These are phyloP conservation scores for Cephaloascus fragrans DNA, from an alignment of 805 yeast species.

Conservation along the genomic window DNA sequence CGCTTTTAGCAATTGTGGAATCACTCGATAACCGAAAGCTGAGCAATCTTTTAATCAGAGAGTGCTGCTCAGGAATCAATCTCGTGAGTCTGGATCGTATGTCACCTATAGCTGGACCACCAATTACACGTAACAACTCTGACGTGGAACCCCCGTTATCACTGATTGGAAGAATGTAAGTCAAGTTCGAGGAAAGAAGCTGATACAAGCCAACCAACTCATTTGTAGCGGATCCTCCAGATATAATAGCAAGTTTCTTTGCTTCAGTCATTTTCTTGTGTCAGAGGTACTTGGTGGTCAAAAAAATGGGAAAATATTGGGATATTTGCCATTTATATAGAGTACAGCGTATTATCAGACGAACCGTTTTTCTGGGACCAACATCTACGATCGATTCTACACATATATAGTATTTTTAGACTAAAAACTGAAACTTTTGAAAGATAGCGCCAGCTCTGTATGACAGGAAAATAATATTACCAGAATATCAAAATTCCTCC, in stretches of 20 bases:
- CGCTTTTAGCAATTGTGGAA: slow-evolving; percentile 42
- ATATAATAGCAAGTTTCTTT: slow-evolving; percentile 28
- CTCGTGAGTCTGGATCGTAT: slow-evolving; percentile 73
- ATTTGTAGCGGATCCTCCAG: slow-evolving; percentile 88
- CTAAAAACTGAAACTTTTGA: too few relatives aligned
- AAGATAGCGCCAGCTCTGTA: too few relatives aligned
- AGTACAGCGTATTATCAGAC: too few relatives aligned
- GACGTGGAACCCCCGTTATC: slow-evolving; percentile 96
- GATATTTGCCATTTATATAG: too few relatives aligned
- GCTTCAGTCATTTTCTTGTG: too few relatives aligned
- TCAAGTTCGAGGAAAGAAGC: slow-evolving; percentile 29
- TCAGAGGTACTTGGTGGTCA: too few relatives aligned
- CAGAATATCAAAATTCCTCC: too few relatives aligned
- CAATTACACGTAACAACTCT: slow-evolving; percentile 74
- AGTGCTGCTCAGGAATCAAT: slow-evolving; percentile 47
- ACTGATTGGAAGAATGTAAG: slow-evolving; percentile 72
- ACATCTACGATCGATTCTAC: too few relatives aligned
- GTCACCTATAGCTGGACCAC: slow-evolving; percentile 96
- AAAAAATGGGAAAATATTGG: too few relatives aligned
- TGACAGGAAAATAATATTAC: too few relatives aligned
- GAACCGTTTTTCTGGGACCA: too few relatives aligned
- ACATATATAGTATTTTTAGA: too few relatives aligned
- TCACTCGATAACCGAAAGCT: slow-evolving; percentile 41
- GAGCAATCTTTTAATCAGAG: slow-evolving; percentile 21
- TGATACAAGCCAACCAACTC: slow-evolving; percentile 54